Base-by-base conservation (phyloP, 306 rosid species). In the Rosa persica region DNA sequence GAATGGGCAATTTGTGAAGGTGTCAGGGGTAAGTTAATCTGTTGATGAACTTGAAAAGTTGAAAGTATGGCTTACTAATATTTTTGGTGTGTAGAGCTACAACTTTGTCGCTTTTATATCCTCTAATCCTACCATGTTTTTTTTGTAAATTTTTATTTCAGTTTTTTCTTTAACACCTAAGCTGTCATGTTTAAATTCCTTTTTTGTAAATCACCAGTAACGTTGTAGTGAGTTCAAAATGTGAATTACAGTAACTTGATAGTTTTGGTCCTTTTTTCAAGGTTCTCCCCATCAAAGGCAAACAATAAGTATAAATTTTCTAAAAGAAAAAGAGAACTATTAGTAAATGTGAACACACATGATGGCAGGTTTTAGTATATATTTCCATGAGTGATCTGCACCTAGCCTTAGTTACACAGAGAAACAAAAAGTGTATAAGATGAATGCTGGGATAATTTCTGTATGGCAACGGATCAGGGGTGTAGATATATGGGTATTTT, bases 1-100 rank as follows among this genome's bases (percentile, higher is more conserved):
- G 81, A 95, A 91, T 83, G 98, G 98, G 69, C 98, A 95, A 78
- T 92, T 91, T 84, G 98, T 95, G 87, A 95, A 95, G 84, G 98
- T 95, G 85, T 92, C 98, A 67, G 98, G 98, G 98, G 98, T 95
- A 91, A 38, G 97, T 84, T 71, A 65, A 76, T 69, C 48, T 30
- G 62, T 52, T 80, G 70, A 25, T 79, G 76, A 47, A 58, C 61
- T 61, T 61, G 67, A 61, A 7, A 54, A 54, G 10, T 78, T 48
- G 47, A 19, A 47, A 25, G n/a, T 22, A 49, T 76, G 67, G 70
- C 73, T 57, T 51, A 72, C 55, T 40, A 22, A 23, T 25, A 38
- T 73, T 70, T 5, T 64, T 69, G 4, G 58, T 67, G 48, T 11
- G 23, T 55, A n/a, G 27, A 55, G 62, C 9, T 52, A 10, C 60